Evolutionary conservation across 495 filamentous ascomycete genomes (phyloP).

Genomic region (Tuber microsphaerosporum): DNA sequence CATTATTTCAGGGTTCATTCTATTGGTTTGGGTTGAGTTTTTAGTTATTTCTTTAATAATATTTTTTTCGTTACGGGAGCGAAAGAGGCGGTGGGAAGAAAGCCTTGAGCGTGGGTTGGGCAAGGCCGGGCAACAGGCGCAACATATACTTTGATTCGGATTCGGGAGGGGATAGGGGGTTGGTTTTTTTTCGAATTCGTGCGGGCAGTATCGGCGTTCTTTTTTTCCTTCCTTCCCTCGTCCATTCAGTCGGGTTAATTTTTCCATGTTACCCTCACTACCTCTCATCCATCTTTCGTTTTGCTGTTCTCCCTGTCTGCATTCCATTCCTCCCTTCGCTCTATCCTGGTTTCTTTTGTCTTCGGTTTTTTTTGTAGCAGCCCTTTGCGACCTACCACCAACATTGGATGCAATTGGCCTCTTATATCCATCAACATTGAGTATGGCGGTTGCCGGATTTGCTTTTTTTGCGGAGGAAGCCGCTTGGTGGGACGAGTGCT

Average conservation of each 20-base stretch:
- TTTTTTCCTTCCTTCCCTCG: constrained; percentile 10
- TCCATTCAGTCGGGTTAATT: background rate
- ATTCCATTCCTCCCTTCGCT: constrained; percentile 12
- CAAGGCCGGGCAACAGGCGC: constrained; percentile 17
- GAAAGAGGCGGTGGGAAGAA: constrained; percentile 17
- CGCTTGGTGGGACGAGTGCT: background rate
- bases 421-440: constrained; percentile 10
- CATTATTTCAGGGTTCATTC: constrained; percentile 4
- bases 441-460: constrained; percentile 11
- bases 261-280: background rate
- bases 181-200: constrained; percentile 22
- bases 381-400: constrained; percentile 19
- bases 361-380: background rate
- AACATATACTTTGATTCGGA: constrained; percentile 38
- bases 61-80: constrained; percentile 12
- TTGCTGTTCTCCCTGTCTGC: constrained; percentile 23
- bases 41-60: constrained; percentile 16
- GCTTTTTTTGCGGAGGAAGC: constrained; percentile 1
- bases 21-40: constrained; percentile 16
- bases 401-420: constrained; percentile 25
- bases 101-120: constrained; percentile 13
- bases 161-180: constrained; percentile 6
- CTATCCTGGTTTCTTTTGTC: constrained; percentile 15
- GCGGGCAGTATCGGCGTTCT: constrained; percentile 36
- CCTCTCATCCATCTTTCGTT: constrained; percentile 24